These are phyloP conservation scores for Acanthochlamys bracteata DNA, from an alignment of 106 monocot genomes.

Conservation along the genomic window DNA sequence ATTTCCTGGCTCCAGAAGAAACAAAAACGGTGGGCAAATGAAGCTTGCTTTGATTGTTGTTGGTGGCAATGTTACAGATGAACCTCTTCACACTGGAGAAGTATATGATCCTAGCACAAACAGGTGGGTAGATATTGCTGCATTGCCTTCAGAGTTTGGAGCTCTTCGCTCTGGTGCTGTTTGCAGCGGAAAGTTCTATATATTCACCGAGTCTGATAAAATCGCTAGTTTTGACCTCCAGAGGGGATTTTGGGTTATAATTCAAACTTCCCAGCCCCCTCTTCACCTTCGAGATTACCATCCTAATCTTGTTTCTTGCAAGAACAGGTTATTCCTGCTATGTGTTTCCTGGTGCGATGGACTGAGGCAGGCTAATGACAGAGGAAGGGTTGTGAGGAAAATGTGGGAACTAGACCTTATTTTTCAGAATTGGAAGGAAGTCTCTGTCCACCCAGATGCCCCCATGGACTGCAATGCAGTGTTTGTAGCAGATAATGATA, in stretches of 20 bases:
- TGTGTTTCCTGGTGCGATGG: slow-evolving; percentile 67
- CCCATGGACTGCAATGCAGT: slow-evolving; percentile 72
- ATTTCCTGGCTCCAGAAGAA: not conserved
- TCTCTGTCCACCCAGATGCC: slow-evolving; percentile 82
- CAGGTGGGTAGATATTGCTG: slow-evolving; percentile 54
- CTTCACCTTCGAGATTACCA: slow-evolving; percentile 45
- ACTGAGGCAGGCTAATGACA: slow-evolving; percentile 16
- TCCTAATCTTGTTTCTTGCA: slow-evolving; percentile 61
- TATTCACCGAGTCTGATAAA: slow-evolving; percentile 44
- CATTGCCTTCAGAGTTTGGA: slow-evolving; percentile 59
- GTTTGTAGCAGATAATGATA: slow-evolving; percentile 35
- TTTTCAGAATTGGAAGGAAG: slow-evolving; percentile 39
- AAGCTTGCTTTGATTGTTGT: slow-evolving; percentile 60
- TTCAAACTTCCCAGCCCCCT: slow-evolving; percentile 39
- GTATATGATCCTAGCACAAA: slow-evolving; percentile 53
- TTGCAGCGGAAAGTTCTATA: slow-evolving; percentile 48
- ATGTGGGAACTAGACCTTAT: slow-evolving; percentile 56
- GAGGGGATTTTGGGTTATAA: slow-evolving; percentile 43
- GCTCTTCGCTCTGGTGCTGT: slow-evolving; percentile 63
- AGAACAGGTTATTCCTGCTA: slow-evolving; percentile 48
- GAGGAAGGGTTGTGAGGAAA: slow-evolving; percentile 70
- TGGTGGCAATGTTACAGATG: slow-evolving; percentile 62
- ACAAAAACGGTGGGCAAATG: not conserved
- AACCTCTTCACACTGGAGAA: slow-evolving; percentile 73
- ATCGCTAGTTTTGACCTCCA: slow-evolving; percentile 62